Evolutionary conservation across 1,139 yeast genomes (phyloP), one percentile per base, ranked within the genome.

Genomic region (Yamadazyma pseudoaaseri): DNA sequence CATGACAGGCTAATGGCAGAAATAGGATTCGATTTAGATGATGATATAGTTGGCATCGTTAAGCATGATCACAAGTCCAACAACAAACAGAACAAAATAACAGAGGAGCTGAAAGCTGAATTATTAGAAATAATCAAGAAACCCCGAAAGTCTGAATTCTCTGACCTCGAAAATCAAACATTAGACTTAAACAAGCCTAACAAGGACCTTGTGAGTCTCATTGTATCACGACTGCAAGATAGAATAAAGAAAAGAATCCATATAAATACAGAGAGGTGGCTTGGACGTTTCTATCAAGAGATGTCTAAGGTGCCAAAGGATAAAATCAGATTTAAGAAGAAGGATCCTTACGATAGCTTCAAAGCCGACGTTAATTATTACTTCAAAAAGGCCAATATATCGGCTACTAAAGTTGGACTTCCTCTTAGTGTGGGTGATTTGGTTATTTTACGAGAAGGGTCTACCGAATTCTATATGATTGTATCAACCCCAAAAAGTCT

Each of bases 351-450:
- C 20, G 20, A 15, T 5, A 18, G 18, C 3, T 13, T 38, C 12
- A 33, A 42, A 11, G 12, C 31, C 2, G 43, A 48, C 17, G 38
- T 57, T 23, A 23, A 37, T 8, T 20, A 38, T 6, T 31, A 39
- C 23, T 52, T 65, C 6, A 25, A 34, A 4, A 45, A 47, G 5
- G 65, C 65, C 3, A 48, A 44, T 1, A 54, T 67, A 6, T 50
- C 62, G 3, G 56, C 62, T 4, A 34, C 35, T 1, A 45, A 40
- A 10, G 52, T 55, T 17, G 51, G 45, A 11, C 42, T 47, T 33
- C 59, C 63, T 16, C 39, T 66, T 5, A 34, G 50, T 3, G 49
- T 65, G 0, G 76, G 76, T 1, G 75, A 70, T 40, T 42, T 70
- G 36, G 75, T 69, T 2, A 54, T 62, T 0, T 35, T 68, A 6